Evolutionary conservation across 306 rosid genomes (phyloP).

Genomic region (Cyamopsis tetragonoloba): DNA sequence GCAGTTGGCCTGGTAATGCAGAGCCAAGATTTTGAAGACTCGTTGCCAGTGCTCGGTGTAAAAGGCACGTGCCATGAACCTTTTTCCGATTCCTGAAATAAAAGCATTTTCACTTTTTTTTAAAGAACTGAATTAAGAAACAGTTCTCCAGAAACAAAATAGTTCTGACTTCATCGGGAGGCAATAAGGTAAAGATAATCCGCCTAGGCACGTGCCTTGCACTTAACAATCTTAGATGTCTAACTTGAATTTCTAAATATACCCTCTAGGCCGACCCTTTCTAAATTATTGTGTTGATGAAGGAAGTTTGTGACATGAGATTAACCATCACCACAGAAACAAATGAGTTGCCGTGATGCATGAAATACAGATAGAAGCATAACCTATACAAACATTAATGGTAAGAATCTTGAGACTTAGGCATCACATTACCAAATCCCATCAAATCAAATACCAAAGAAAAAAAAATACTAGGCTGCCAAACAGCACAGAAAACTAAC

Average conservation of each 20-base stretch:
- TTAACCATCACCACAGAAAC: not conserved
- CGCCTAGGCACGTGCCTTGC: not conserved
- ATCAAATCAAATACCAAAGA: not conserved
- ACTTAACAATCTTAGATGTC: not conserved
- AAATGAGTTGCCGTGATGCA: not conserved
- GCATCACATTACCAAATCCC: not conserved
- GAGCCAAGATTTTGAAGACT: conserved; percentile 60
- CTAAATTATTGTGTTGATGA: not conserved
- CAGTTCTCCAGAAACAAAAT: not conserved
- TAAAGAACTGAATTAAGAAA: not conserved
- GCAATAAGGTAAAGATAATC: too few relatives aligned
- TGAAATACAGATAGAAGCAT: not conserved
- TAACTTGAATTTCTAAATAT: not conserved
- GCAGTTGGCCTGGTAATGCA: conserved; percentile 58
- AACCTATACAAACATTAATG: not conserved
- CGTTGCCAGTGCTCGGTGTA: conserved; percentile 28
- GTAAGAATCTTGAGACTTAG: not conserved
- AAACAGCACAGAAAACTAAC: not conserved
- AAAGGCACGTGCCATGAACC: conserved; percentile 92
- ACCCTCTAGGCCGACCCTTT: not conserved
- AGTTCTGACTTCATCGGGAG: not conserved
- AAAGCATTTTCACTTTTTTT: conserved; percentile 5
- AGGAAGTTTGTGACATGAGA: not conserved
- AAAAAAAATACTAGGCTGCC: not conserved
- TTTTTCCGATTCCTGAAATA: conserved; percentile 69